Base-by-base conservation (phyloP, 140 eudicot species). In the Cichorium intybus region DNA sequence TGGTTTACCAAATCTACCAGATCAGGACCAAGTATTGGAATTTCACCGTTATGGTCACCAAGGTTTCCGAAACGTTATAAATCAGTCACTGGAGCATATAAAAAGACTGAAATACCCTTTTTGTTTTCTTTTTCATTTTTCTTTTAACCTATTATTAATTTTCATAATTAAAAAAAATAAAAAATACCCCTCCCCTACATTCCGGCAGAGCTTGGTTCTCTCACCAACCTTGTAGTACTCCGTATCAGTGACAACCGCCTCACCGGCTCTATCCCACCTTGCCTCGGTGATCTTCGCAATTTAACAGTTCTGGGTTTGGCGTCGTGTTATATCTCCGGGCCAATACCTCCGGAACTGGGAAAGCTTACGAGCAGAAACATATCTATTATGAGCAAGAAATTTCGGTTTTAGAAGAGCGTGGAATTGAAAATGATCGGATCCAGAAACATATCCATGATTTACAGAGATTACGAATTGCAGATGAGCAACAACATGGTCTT, bases 181-280 rank as follows among this genome's bases (percentile, higher is more conserved):
- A n/a, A n/a, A n/a, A n/a, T n/a, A n/a, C n/a, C n/a, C n/a, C n/a
- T n/a, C n/a, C n/a, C n/a, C n/a, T n/a, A 84, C 80, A 82, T 93
- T 46, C 99, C 97, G 52, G 31, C 76, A 57, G 80, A 85, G 61
- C 77, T 93, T 26, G 95, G 94, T n/a, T 79, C 81, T 6, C 82
- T 92, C 8, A 10, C 46, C 4, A 62, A 59, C 24, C 94, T 93
- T 34, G 78, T 17, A 37, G 73, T 88, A 5, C 91, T 93, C 20
- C 81, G 96, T 17, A 85, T 93, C 2, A 97, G 99, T 6, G 95
- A 93, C 64, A 93, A 88, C 64, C 71, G 10, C 2, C 81, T 88
- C 64, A 81, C 90, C 10, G 99, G 99, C 1, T 53, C 75, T 6
- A 84, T 93, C 57, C 99, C 97, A 0, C 1, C 78, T 7, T 75